Evolutionary conservation across 371 early-diverging fungal species (phyloP).

Genomic region (Cladochytrium tenue): DNA sequence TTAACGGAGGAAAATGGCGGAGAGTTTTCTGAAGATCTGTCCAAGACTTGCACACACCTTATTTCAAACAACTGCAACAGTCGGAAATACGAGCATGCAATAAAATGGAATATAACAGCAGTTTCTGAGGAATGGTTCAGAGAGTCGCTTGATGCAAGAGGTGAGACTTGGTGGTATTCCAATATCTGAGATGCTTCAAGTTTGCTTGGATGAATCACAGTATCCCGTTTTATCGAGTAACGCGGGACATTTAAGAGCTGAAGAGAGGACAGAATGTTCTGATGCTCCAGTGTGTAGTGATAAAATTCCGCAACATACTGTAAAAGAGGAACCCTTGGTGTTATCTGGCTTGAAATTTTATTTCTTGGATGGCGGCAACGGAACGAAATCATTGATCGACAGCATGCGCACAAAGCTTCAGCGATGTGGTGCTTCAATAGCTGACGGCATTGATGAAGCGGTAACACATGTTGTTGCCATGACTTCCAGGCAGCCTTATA

Average conservation of each 20-base stretch:
- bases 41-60: conserved; percentile 18
- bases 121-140: conserved; percentile 12
- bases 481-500: no score
- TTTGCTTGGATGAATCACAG: neutral
- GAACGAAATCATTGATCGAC: no score
- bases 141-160: conserved; percentile 2
- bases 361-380: no score
- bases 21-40: conserved; percentile 11
- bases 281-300: neutral
- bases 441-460: no score
- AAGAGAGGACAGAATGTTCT: neutral
- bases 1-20: conserved; percentile 8
- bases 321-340: neutral
- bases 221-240: neutral
- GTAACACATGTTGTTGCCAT: no score
- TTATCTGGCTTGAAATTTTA: no score
- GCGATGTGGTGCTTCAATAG: no score
- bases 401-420: no score
- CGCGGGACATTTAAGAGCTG: neutral
- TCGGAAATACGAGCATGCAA: conserved; percentile 19
- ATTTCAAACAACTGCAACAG: conserved; percentile 6
- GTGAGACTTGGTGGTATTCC: neutral
- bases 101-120: conserved; percentile 2
- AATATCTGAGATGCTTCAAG: neutral
- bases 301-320: neutral